phyloP scores from a whole-genome alignment of 768 basidiomycete species.

The Artomyces pyxidatus region DNA sequence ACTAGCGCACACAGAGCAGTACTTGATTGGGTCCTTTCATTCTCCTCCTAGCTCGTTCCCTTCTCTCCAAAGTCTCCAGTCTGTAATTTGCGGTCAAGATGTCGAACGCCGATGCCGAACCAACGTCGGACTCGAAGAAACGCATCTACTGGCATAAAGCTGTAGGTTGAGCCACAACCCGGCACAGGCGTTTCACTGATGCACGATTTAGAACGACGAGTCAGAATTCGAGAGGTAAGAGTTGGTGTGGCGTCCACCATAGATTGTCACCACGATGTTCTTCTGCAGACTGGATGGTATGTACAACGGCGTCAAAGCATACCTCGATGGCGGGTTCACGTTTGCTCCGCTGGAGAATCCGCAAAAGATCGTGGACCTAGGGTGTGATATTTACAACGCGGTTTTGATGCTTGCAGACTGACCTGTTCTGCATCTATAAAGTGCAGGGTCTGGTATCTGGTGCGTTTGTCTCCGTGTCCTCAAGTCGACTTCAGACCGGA shows the following conservation, averaged over 20 bases:
- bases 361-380: constrained; percentile 19
- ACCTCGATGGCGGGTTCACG: constrained; percentile 11
- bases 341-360: constrained; percentile 15
- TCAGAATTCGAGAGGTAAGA: constrained; percentile 1
- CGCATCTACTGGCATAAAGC: constrained; percentile 3
- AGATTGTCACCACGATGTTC: background rate
- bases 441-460: constrained; percentile 10
- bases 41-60: too few species aligned
- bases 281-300: constrained; percentile 17
- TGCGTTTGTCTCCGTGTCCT: background rate
- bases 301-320: constrained; percentile 17
- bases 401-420: background rate
- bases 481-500: background rate
- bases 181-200: background rate
- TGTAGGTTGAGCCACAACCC: background rate
- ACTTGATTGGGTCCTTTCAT: too few species aligned
- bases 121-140: background rate
- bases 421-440: background rate
- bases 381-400: constrained; percentile 13
- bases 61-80: too few species aligned
- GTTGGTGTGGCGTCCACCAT: background rate
- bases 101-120: background rate
- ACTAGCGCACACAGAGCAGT: too few species aligned
- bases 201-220: constrained; percentile 1
- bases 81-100: too few species aligned